Base-by-base conservation (phyloP, 768 basidiomycete genomes). In the Termitomyces sp. region DNA sequence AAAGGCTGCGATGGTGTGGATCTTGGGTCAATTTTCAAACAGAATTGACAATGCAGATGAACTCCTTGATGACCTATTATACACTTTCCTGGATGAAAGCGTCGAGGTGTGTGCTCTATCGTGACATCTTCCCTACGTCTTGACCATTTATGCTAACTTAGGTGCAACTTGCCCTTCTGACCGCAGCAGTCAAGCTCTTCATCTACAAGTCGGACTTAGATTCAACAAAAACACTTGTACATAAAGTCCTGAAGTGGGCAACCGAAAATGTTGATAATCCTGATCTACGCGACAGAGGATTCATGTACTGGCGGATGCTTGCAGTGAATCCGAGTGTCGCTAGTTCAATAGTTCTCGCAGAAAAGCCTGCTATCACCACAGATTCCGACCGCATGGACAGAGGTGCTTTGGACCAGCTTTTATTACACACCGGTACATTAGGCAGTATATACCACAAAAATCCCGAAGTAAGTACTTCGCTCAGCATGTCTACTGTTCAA, bases 241-340 rank as follows among this genome's bases (percentile, higher is more conserved):
- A 94, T 69, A 97, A 95, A 68, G 91, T 98, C 6, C 79, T 99
- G 46, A 98, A 98, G 69, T 93, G 93, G 88, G 88, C 94, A 13
- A 99, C 97, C 7, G 96, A 99, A 70, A 92, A 97, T 64, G 87
- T 97, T 56, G 97, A 99, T 71, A 99, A 99, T 69, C 97, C 97
- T 8, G 97, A 99, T 77, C 78, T 99, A 22, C 84, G 97, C 36
- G 97, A 99, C 72, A 81, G 97, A 61, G 97, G 97, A 3, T 98
- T 95, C 77, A 98, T 99, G 91, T 99, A 98, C 75, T 99, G 97
- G 97, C 87, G 97, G 41, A 81, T 99, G 75, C 82, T 98, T 47
- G 95, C 96, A 9, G 88, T 94, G 66, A 94, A 97, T 69, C 94
- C 95, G 2, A 76, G 87, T 8, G 88, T 88, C 0, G 95, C 97